Conservation (phyloP, 2,329 filamentous ascomycete species). For the Paraphaeosphaeria minitans region DNA sequence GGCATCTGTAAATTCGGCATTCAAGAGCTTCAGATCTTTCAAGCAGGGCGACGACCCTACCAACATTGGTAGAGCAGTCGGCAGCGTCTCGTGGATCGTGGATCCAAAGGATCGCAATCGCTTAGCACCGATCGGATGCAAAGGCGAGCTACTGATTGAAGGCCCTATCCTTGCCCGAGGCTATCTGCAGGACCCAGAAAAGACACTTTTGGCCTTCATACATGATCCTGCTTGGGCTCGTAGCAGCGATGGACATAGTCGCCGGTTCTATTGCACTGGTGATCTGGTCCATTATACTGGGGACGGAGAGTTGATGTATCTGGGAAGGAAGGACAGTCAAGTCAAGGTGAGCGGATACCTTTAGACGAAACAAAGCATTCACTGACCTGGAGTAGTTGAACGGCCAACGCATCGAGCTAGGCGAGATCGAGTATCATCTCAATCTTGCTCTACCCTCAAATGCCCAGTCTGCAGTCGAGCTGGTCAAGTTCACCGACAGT, state of each 20-base stretch:
- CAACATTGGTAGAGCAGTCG: conserved; percentile 40
- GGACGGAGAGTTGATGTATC: conserved; percentile 42
- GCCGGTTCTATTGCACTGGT: conserved; percentile 38
- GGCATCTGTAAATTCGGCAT: conserved; percentile 40
- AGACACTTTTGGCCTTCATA: conserved; percentile 39
- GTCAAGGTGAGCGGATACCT: conserved; percentile 33
- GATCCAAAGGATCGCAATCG: conserved; percentile 38
- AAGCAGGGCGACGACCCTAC: conserved; percentile 38
- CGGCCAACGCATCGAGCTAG: conserved; percentile 53
- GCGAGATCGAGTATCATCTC: conserved; percentile 53
- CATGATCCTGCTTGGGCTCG: conserved; percentile 35
- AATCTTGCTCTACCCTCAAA: conserved; percentile 42
- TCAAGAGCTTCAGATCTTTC: conserved; percentile 37
- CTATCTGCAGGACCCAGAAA: conserved; percentile 40
- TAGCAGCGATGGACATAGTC: conserved; percentile 18
- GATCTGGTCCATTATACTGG: conserved; percentile 42
- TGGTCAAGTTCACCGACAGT: conserved; percentile 38
- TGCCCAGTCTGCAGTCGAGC: conserved; percentile 52
- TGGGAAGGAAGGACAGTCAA: conserved; percentile 43
- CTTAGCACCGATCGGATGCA: conserved; percentile 40
- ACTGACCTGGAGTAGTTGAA: conserved; percentile 46
- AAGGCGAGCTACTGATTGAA: conserved; percentile 43
- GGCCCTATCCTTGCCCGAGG: conserved; percentile 42
- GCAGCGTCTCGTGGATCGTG: conserved; percentile 41
- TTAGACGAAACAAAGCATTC: conserved; percentile 10